A percentile compares a stretch with the other conserved stretches of the same genome.
These are phyloP conservation scores for Thalassiosira profunda DNA, from an alignment of 108 stramenopile genomes.

Conservation along the genomic window DNA sequence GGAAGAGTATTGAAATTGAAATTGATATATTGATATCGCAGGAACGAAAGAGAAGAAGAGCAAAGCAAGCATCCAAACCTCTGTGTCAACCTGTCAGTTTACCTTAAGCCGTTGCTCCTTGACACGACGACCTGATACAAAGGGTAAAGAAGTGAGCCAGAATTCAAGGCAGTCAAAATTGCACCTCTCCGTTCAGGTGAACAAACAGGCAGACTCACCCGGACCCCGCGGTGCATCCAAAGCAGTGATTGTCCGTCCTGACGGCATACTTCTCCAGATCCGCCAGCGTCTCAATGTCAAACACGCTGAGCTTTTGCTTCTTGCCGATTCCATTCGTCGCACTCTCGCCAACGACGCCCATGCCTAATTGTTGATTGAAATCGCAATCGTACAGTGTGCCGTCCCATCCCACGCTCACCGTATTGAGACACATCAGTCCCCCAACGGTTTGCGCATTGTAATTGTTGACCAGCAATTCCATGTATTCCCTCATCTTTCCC, in stretches of 20 bases:
- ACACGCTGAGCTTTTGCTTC: slow-evolving; percentile 61
- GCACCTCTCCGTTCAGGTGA: too few species aligned
- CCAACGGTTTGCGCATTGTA: slow-evolving; percentile 90
- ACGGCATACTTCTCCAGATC: slow-evolving; percentile 78
- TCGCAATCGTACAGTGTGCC: slow-evolving; percentile 96
- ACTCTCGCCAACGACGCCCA: slow-evolving; percentile 63
- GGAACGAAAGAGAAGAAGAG: not conserved
- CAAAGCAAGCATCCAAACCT: not conserved
- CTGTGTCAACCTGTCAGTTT: not conserved
- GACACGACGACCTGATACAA: slow-evolving; percentile 22
- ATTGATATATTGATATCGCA: too few species aligned
- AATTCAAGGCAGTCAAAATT: too few species aligned
- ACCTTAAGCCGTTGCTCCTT: slow-evolving; percentile 36
- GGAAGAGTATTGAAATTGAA: too few species aligned
- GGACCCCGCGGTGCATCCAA: slow-evolving; percentile 97
- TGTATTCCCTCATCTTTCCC: slow-evolving; percentile 95
- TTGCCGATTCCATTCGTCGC: slow-evolving; percentile 30
- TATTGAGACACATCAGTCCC: slow-evolving; percentile 90
- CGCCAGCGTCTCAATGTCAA: slow-evolving; percentile 88
- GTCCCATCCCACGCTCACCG: slow-evolving; percentile 81
- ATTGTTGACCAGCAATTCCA: slow-evolving; percentile 95
- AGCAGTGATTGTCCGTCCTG: slow-evolving; percentile 96
- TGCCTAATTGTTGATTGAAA: slow-evolving; percentile 97
- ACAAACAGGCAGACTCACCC: slow-evolving; percentile 68
- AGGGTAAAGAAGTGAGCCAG: not conserved